Percentiles rank a stretch among this genome's conserved stretches.
These are phyloP conservation scores for Rhodotorula sp. DNA, from an alignment of 1,284 basidiomycete genomes.

Conservation along the genomic window DNA sequence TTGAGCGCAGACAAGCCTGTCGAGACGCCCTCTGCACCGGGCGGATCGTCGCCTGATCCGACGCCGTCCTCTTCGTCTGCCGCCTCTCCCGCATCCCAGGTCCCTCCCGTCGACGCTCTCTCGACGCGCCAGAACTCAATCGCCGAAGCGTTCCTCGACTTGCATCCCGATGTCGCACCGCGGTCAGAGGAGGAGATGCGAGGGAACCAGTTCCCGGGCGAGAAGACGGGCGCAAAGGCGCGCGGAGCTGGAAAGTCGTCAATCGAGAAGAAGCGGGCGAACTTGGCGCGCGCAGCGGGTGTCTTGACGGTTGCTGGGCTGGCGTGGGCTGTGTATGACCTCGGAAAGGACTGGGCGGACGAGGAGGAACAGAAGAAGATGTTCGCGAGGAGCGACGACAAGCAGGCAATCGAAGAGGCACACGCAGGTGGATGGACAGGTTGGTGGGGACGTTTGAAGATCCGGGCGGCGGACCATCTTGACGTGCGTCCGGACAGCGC, in stretches of 20 bases:
- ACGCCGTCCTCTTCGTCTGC: conserved; percentile 1
- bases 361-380: conserved; percentile 45
- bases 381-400: conserved; percentile 36
- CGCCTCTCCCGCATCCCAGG: not conserved
- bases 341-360: conserved; percentile 48
- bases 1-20: not conserved
- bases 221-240: conserved; percentile 46
- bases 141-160: conserved; percentile 43
- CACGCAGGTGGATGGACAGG: conserved; percentile 29
- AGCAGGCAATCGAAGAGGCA: conserved; percentile 32
- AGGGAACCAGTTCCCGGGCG: conserved; percentile 29
- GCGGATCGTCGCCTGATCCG: conserved; percentile 1
- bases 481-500: conserved; percentile 36
- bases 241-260: conserved; percentile 47
- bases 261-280: conserved; percentile 47
- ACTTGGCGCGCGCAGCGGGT: conserved; percentile 41
- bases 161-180: conserved; percentile 42
- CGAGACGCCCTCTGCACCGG: conserved; percentile 1
- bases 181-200: conserved; percentile 24
- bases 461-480: conserved; percentile 43
- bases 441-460: conserved; percentile 34
- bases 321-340: conserved; percentile 42
- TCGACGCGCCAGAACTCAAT: conserved; percentile 27
- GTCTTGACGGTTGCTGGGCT: conserved; percentile 40
- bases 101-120: conserved; percentile 23